phyloP scores from a whole-genome alignment of 345 rosid genomes.

The Brassica napus region DNA sequence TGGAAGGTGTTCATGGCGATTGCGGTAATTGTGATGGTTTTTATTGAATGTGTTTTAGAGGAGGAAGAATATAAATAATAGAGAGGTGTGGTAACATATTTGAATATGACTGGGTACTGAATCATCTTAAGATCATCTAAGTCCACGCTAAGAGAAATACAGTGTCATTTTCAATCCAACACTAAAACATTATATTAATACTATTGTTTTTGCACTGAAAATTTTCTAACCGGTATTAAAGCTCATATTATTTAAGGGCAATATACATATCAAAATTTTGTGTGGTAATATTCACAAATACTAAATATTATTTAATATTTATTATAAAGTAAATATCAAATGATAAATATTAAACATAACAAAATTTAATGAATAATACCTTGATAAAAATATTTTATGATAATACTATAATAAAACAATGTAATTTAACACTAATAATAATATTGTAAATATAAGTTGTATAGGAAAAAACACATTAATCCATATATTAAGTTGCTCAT shows the following conservation, averaged over 20 bases:
- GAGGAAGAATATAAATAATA: constrained; percentile 17
- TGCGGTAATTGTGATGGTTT: background rate
- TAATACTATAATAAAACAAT: too few species aligned
- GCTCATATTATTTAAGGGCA: background rate
- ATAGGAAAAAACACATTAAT: background rate
- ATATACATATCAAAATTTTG: too few species aligned
- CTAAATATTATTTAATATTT: background rate
- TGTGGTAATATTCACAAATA: background rate
- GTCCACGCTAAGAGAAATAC: constrained; percentile 24
- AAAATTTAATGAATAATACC: too few species aligned
- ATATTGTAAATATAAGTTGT: background rate
- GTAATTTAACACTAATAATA: background rate
- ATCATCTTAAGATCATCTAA: constrained; percentile 25
- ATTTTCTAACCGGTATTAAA: background rate
- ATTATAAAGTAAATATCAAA: too few species aligned
- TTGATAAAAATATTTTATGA: background rate
- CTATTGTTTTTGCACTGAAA: background rate
- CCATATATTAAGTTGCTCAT: background rate
- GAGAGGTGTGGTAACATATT: constrained; percentile 25
- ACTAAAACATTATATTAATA: background rate
- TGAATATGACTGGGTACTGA: constrained; percentile 18
- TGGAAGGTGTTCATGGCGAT: constrained; percentile 27
- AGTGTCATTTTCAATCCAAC: background rate
- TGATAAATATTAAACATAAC: too few species aligned
- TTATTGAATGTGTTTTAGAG: background rate